Evolutionary conservation across 306 rosid genomes (phyloP).

Genomic region (Ziziphus jujuba): DNA sequence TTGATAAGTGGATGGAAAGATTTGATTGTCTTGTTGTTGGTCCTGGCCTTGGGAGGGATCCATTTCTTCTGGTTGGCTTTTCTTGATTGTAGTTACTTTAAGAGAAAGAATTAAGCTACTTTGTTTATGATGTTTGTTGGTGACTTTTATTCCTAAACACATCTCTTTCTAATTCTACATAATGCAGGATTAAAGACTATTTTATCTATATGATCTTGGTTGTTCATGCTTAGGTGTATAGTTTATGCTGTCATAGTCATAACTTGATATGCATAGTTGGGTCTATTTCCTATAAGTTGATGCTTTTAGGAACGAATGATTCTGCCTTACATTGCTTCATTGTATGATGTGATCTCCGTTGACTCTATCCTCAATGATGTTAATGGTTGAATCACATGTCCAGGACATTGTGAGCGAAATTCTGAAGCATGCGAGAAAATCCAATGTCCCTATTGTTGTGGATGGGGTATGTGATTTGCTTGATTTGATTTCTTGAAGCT

Average conservation of each 20-base stretch:
- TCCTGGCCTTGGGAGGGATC: constrained; percentile 96
- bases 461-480: constrained; percentile 68
- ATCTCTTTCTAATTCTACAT: constrained; percentile 3
- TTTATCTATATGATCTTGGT: neutral
- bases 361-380: constrained; percentile 18
- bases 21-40: constrained; percentile 92
- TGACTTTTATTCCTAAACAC: neutral
- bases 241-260: no score
- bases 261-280: neutral
- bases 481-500: constrained; percentile 9
- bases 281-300: no score
- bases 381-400: constrained; percentile 28
- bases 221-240: neutral
- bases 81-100: constrained; percentile 10
- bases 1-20: constrained; percentile 82
- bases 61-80: constrained; percentile 73
- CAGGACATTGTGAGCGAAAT: constrained; percentile 82
- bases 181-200: neutral
- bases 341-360: constrained; percentile 11
- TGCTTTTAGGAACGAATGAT: neutral
- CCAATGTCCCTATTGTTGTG: constrained; percentile 65
- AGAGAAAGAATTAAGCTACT: constrained; percentile 12
- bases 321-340: constrained; percentile 3
- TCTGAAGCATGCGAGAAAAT: constrained; percentile 69
- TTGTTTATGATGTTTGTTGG: constrained; percentile 11